Evolutionary conservation across 192 early-diverging fungal genomes (phyloP).

Genomic region (Pilaira anomala): DNA sequence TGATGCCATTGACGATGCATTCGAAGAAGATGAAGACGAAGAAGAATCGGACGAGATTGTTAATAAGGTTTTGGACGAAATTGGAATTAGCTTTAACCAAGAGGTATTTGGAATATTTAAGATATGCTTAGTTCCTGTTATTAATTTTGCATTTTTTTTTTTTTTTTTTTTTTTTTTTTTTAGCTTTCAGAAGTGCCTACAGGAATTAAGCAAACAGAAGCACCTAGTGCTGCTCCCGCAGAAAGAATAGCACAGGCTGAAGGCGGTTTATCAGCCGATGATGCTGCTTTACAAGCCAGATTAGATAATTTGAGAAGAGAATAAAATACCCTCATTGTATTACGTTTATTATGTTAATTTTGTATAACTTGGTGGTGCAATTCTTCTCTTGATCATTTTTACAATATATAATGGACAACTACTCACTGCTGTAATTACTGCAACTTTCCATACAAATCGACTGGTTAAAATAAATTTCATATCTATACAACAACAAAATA

Average conservation of each 20-base stretch:
- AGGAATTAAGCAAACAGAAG: constrained; percentile 36
- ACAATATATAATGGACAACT: constrained; percentile 85
- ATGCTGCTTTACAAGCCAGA: constrained; percentile 86
- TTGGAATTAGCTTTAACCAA: constrained; percentile 78
- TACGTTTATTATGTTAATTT: constrained; percentile 56
- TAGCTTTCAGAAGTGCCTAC: constrained; percentile 49
- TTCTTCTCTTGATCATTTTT: constrained; percentile 73
- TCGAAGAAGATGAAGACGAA: constrained; percentile 94
- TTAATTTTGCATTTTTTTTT: too few species aligned
- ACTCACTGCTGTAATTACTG: constrained; percentile 84
- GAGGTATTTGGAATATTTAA: constrained; percentile 50
- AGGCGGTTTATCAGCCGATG: constrained; percentile 55
- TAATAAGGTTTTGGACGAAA: constrained; percentile 92
- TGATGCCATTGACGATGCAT: constrained; percentile 94
- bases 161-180: constrained; percentile 3
- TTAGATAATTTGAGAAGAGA: constrained; percentile 86
- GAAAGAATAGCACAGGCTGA: constrained; percentile 52
- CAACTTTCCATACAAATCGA: constrained; percentile 88
- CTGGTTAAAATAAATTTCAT: constrained; percentile 81
- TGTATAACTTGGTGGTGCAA: constrained; percentile 87
- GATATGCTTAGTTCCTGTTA: neutral
- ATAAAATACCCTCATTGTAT: constrained; percentile 37
- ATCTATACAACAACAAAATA: constrained; percentile 44
- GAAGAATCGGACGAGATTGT: constrained; percentile 89
- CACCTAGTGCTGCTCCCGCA: constrained; percentile 32